Evolutionary conservation across 176 grass and related monocot genomes (phyloP).

Genomic region (Ananas comosus): DNA sequence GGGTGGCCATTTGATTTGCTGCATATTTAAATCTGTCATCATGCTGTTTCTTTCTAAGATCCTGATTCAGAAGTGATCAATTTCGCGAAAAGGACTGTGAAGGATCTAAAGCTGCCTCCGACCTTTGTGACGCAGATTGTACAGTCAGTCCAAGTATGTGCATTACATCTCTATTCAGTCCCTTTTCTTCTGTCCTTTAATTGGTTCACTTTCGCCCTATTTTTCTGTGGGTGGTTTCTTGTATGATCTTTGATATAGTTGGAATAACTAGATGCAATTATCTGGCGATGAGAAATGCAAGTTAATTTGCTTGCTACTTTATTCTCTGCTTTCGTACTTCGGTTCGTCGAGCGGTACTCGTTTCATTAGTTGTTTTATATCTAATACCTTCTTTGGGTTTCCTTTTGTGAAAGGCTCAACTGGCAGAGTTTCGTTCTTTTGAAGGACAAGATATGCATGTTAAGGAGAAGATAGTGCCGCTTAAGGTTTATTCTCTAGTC

Average conservation of each 20-base stretch:
- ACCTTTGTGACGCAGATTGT: conserved; percentile 73
- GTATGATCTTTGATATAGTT: not conserved
- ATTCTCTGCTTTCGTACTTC: not conserved
- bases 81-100: conserved; percentile 82
- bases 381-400: conserved; percentile 1
- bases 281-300: not conserved
- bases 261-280: not conserved
- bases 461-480: conserved; percentile 81
- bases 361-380: not conserved
- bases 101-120: conserved; percentile 79
- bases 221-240: not conserved
- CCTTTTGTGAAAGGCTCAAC: conserved; percentile 39
- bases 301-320: not conserved
- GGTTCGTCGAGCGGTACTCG: not conserved
- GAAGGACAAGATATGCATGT: conserved; percentile 97
- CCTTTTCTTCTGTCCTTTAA: not conserved
- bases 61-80: conserved; percentile 73
- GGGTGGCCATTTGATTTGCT: not conserved
- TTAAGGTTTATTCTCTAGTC: conserved; percentile 49
- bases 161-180: not conserved
- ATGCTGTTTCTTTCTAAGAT: conserved; percentile 31
- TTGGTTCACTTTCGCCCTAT: not conserved
- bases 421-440: conserved; percentile 80
- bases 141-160: conserved; percentile 73
- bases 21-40: not conserved